Conservation (phyloP, 164 flowering plant species). For the Dillenia suffruticosa region DNA sequence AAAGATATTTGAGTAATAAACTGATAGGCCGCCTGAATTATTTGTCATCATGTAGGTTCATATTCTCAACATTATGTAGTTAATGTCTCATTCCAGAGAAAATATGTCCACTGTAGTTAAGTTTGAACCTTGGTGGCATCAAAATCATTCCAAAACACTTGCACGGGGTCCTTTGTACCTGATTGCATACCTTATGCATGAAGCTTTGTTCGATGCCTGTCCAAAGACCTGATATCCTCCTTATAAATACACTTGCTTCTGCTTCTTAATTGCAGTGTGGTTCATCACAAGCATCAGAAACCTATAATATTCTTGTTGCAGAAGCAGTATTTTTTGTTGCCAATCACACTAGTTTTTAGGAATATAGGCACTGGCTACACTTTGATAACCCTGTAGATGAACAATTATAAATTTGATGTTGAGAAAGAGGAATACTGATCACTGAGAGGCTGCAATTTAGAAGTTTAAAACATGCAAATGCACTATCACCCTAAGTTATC, state of each 20-base stretch:
- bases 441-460: conserved; percentile 20
- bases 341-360: conserved; percentile 1
- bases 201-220: conserved; percentile 34
- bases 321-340: neutral
- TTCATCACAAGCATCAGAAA: neutral
- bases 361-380: neutral
- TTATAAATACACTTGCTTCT: conserved; percentile 11
- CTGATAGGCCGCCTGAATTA: no score
- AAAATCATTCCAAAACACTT: conserved; percentile 7
- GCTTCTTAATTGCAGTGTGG: conserved; percentile 5
- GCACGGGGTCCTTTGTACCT: conserved; percentile 11
- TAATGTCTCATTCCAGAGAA: no score
- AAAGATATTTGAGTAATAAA: no score
- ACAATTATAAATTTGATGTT: conserved; percentile 26
- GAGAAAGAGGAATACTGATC: conserved; percentile 25
- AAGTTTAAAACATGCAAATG: conserved; percentile 24
- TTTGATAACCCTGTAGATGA: conserved; percentile 34
- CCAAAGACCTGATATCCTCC: conserved; percentile 7
- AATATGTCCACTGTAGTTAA: no score
- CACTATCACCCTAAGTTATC: conserved; percentile 7
- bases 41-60: no score
- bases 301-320: conserved; percentile 2
- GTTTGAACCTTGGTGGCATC: no score
- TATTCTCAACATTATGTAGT: no score
- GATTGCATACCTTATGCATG: conserved; percentile 29